Percentiles rank a stretch among this genome's conserved stretches.
These are phyloP conservation scores for Suillus variegatus DNA, from an alignment of 768 basidiomycete species.

Conservation along the genomic window DNA sequence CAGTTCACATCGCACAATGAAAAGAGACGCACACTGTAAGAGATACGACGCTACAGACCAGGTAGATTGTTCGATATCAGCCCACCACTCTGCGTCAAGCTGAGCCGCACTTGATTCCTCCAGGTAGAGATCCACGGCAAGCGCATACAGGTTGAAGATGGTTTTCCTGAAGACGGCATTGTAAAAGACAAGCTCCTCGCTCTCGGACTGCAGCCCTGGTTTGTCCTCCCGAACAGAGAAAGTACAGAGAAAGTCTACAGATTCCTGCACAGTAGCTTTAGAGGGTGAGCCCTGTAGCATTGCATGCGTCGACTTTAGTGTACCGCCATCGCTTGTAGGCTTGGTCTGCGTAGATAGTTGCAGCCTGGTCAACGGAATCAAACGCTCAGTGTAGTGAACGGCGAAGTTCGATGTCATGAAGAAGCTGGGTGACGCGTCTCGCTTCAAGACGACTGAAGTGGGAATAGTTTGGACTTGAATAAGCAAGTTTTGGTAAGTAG, in stretches of 20 bases:
- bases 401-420: conserved; percentile 23
- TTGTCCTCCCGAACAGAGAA: conserved; percentile 1
- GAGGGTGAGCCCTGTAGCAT: conserved; percentile 24
- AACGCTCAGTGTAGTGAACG: conserved; percentile 28
- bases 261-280: conserved; percentile 18
- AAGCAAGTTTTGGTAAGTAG: background rate
- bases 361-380: conserved; percentile 20
- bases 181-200: conserved; percentile 12
- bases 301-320: conserved; percentile 18
- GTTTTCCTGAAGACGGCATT: conserved; percentile 50
- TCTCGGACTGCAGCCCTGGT: background rate
- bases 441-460: background rate
- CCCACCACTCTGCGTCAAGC: conserved; percentile 86
- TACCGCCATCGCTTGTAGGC: conserved; percentile 12
- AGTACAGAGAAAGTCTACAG: conserved; percentile 18
- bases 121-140: conserved; percentile 65
- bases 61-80: conserved; percentile 61
- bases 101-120: conserved; percentile 70
- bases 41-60: conserved; percentile 62
- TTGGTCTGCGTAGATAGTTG: conserved; percentile 10
- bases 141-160: conserved; percentile 59
- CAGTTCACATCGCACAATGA: background rate
- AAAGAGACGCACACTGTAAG: conserved; percentile 66
- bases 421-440: background rate
- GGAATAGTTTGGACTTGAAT: background rate